These are phyloP conservation scores for Lasiosphaeriaceae sp. DNA, from an alignment of 495 filamentous ascomycete species.

Conservation along the genomic window DNA sequence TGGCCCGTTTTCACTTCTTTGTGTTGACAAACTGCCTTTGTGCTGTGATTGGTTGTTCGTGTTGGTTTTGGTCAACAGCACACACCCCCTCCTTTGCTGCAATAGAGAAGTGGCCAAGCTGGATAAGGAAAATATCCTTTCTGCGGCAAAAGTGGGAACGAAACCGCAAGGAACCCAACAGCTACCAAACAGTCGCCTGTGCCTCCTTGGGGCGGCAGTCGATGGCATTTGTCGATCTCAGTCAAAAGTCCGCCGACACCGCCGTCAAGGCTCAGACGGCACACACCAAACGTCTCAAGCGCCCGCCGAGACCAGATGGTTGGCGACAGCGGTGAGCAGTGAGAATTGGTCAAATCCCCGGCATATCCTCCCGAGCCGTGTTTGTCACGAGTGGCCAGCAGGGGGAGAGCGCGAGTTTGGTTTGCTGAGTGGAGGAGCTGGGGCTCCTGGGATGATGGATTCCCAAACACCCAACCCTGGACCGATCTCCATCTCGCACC, in stretches of 20 bases:
- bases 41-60: too few species aligned
- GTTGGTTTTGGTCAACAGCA: too few species aligned
- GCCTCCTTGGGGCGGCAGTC: neutral
- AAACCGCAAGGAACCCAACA: neutral
- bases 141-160: neutral
- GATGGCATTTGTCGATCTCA: neutral
- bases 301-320: neutral
- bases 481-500: neutral
- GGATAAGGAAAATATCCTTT: neutral
- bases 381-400: neutral
- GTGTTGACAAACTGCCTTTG: too few species aligned
- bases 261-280: neutral
- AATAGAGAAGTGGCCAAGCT: neutral
- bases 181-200: neutral
- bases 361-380: conserved; percentile 2
- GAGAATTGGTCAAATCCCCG: too few species aligned
- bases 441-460: neutral
- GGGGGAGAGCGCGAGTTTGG: neutral
- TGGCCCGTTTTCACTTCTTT: too few species aligned
- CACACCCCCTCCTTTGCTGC: neutral
- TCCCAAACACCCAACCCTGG: neutral
- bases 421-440: neutral
- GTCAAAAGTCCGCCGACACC: neutral
- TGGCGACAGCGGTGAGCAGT: neutral
- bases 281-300: neutral